Evolutionary conservation across 169 alveolate species (phyloP).

Genomic region (Theileria luwenshuni): DNA sequence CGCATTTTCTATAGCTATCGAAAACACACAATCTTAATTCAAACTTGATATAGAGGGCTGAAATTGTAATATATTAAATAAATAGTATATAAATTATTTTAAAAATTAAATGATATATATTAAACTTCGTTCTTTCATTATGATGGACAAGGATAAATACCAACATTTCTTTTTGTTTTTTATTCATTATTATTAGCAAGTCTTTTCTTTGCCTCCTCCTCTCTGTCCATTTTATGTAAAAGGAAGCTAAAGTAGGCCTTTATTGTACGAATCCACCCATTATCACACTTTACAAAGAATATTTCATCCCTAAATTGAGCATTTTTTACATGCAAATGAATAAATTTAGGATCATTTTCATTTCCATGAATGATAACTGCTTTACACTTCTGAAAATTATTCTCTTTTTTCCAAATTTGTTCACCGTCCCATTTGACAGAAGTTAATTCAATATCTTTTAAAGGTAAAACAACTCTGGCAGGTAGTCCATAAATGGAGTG

Average conservation of each 20-base stretch:
- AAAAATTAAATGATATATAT: too few species aligned
- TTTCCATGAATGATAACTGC: conserved; percentile 5
- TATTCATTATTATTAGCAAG: neutral
- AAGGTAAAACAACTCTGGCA: neutral
- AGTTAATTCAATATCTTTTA: neutral
- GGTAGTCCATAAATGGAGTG: conserved; percentile 16
- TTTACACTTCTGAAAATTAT: neutral
- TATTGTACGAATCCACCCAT: neutral
- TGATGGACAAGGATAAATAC: neutral
- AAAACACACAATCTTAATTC: too few species aligned
- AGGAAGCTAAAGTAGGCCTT: neutral
- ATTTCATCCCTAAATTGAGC: neutral
- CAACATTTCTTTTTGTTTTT: neutral
- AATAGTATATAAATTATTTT: too few species aligned
- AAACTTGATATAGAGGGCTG: too few species aligned
- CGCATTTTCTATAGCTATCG: conserved; percentile 1
- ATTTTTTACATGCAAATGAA: neutral
- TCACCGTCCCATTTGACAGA: neutral
- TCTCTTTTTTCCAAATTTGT: neutral
- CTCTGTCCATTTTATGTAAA: neutral
- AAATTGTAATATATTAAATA: too few species aligned
- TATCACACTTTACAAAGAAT: neutral
- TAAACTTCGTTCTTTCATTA: too few species aligned
- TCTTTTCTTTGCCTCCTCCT: neutral
- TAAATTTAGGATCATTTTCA: neutral